Base-by-base conservation (phyloP, 2,329 filamentous ascomycete species). In the Lanzia echinophila region DNA sequence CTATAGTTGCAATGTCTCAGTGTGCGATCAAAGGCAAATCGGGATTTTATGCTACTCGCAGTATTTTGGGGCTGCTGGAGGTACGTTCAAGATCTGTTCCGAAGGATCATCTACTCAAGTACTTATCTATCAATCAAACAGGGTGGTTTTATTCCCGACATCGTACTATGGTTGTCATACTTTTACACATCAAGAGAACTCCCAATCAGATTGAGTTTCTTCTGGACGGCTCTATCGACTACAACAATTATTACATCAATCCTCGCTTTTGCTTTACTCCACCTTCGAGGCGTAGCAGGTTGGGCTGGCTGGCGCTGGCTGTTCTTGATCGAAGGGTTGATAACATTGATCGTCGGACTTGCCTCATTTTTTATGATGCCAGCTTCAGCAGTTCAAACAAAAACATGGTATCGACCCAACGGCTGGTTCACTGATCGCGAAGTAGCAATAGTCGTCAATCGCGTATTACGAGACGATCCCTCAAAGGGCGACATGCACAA, bases 131-230 rank as follows among this genome's bases (percentile, higher is more conserved):
- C 31, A 22, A 1, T 50, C 12, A 39, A 48, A 12, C 17, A 79
- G 65, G 79, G 79, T 20, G 81, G 80, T 0, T 85, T 85, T 58
- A 84, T 85, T 47, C 80, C 81, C 0, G 81, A 83, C 56, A 80
- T 81, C 20, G 78, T 87, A 13, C 71, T 87, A 0, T 90, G 85
- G 68, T 73, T 89, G 5, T 84, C 81, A 3, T 90, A 90, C 68
- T 91, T 86, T 69, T 91, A 90, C 71, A 90, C 81, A 44, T 81
- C 81, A 0, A 76, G 76, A 50, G 87, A 90, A 65, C 72, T 91
- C 0, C 84, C 86, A 0, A 76, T 79, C 11, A 78, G 87, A 1
- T 70, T 90, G 0, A 80, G 80, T 60, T 81, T 76, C 67, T 90
- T 90, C 70, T 90, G 86, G 86, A 81, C 81, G 0, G 77, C 83